Conservation (phyloP, 441 rosid genomes). For the Croton laevigatus region DNA sequence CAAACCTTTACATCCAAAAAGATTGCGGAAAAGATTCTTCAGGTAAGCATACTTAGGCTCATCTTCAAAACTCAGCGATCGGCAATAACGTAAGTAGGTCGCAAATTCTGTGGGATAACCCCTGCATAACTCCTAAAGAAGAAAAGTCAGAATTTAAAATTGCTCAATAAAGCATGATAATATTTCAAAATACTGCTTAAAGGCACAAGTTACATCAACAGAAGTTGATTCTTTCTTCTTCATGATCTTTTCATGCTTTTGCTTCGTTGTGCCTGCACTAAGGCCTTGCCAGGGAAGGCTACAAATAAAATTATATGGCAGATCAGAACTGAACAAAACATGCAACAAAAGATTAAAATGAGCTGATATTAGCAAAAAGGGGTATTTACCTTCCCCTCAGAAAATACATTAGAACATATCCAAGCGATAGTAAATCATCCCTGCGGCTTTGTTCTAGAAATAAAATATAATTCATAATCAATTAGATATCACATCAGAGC, state of each 20-base stretch:
- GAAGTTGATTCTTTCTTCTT: slow-evolving; percentile 88
- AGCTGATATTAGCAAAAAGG: slow-evolving; percentile 6
- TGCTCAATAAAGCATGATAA: slow-evolving; percentile 10
- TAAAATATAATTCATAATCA: background rate
- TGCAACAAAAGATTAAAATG: slow-evolving; percentile 12
- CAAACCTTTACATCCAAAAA: slow-evolving; percentile 96
- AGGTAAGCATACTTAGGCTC: slow-evolving; percentile 93
- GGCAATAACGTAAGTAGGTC: slow-evolving; percentile 93
- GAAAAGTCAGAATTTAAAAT: slow-evolving; percentile 13
- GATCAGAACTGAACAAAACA: slow-evolving; percentile 23
- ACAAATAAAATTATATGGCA: slow-evolving; percentile 32
- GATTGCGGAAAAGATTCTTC: slow-evolving; percentile 89
- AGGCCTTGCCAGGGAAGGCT: slow-evolving; percentile 98
- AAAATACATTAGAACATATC: slow-evolving; percentile 87
- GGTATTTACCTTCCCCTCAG: slow-evolving; percentile 74
- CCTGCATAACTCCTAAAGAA: slow-evolving; percentile 72
- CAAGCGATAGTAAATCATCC: slow-evolving; percentile 92
- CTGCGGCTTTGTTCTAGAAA: slow-evolving; percentile 84
- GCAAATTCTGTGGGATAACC: slow-evolving; percentile 98
- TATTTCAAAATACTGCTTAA: background rate
- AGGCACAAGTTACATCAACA: slow-evolving; percentile 57
- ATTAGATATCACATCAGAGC: background rate
- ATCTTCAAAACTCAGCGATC: slow-evolving; percentile 91
- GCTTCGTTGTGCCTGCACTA: slow-evolving; percentile 90
- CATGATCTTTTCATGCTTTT: slow-evolving; percentile 85